Conservation (phyloP, 75 land plant genomes). For the Picea glauca region DNA sequence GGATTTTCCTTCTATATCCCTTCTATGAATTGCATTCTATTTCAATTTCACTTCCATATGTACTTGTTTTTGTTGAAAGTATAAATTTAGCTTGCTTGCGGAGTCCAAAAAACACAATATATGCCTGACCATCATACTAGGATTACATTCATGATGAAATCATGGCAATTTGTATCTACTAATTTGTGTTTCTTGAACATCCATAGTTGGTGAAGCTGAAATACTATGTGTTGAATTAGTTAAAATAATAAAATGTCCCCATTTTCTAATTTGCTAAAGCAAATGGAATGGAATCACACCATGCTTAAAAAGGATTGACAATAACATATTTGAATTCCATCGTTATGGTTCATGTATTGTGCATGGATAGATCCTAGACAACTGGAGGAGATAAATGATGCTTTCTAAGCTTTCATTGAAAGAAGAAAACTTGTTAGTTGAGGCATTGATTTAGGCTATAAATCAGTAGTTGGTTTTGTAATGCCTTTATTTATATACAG, state of each 20-base stretch:
- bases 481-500: neutral
- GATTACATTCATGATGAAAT: neutral
- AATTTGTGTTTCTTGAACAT: neutral
- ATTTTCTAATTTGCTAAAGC: conserved; percentile 1
- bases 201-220: neutral
- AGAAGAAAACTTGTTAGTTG: neutral
- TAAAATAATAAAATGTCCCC: neutral
- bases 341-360: neutral
- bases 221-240: neutral
- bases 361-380: neutral
- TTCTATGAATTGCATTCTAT: neutral
- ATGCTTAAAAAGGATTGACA: neutral
- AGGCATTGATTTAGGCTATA: neutral
- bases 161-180: neutral
- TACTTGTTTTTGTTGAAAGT: neutral
- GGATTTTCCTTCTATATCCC: neutral
- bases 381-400: neutral
- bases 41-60: neutral
- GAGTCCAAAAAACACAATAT: neutral
- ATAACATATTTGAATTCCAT: neutral
- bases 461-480: neutral
- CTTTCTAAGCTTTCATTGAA: neutral
- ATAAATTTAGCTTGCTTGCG: neutral
- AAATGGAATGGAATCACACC: neutral
- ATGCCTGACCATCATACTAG: neutral